Evolutionary conservation across 2,329 filamentous ascomycete species (phyloP), one percentile per base, ranked within the genome.

Genomic region (Nigrospora osmanthi): DNA sequence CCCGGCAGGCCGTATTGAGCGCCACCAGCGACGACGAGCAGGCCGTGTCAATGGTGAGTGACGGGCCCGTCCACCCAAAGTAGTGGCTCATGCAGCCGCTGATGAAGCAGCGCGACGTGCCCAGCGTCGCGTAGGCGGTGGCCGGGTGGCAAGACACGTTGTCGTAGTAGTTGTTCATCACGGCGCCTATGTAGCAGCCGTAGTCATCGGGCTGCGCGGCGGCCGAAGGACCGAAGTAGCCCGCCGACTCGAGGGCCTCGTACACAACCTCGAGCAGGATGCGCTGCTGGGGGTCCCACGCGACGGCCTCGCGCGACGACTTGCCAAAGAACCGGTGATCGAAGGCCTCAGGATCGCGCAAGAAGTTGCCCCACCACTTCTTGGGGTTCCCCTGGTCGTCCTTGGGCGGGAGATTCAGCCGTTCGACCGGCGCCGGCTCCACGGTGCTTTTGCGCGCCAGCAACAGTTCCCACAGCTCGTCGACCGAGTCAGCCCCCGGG

Each of bases 181-280:
- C 58, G 5, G 56, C 53, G 6, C 67, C 67, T 2, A 72, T 54
- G 38, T 64, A 72, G 23, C 58, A 62, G 3, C 69, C 69, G 11
- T 44, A 44, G 4, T 67, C 50, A 6, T 49, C 35, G 14, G 23
- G 47, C 2, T 55, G 49, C 13, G 38, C 35, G 11, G 51, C 38
- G 2, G 44, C 33, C 1, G 36, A 31, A 7, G 42, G 9, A 39
- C 42, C 32, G 43, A 54, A 54, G 35, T 60, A 57, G 4, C 62
- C 55, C 1, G 51, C 58, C 17, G 52, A 49, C 13, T 60, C 57
- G 0, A 60, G 49, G 3, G 52, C 55, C n/a, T 54, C 45, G 42
- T 62, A 61, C 4, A 49, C 49, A 7, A 48, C 46, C 38, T 50
- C 48, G 4, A 55, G 48, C 23, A 55, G 46, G 1, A 43, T 44